A percentile compares a stretch with the other conserved stretches of the same genome.
Conservation (phyloP, 2,329 filamentous ascomycete species). For the Atkinsonella hypoxylon region DNA sequence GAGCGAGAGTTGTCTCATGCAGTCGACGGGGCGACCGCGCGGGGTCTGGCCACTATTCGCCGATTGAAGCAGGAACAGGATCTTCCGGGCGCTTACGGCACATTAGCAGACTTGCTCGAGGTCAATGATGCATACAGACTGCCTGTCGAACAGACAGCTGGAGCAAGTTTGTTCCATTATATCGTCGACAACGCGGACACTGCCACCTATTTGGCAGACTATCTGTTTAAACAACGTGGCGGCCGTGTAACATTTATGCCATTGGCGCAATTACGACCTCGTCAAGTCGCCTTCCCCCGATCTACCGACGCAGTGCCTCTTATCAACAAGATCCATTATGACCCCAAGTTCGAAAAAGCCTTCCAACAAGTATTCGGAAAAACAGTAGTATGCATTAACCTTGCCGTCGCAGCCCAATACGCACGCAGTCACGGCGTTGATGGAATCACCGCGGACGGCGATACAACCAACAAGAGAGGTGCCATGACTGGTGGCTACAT, state of each 20-base stretch:
- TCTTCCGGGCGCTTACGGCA: constrained; percentile 81
- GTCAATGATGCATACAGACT: constrained; percentile 76
- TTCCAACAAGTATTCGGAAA: constrained; percentile 94
- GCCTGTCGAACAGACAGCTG: constrained; percentile 86
- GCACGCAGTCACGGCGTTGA: constrained; percentile 84
- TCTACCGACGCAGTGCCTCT: constrained; percentile 81
- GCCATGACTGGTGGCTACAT: constrained; percentile 92
- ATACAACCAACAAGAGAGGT: constrained; percentile 89
- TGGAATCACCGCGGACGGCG: constrained; percentile 88
- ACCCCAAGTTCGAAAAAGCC: constrained; percentile 65
- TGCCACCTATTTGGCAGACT: constrained; percentile 68
- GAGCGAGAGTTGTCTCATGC: constrained; percentile 69
- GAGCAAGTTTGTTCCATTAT: constrained; percentile 88
- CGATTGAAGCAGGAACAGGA: constrained; percentile 69
- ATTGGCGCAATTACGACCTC: constrained; percentile 65
- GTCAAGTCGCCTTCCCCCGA: constrained; percentile 64
- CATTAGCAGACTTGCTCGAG: constrained; percentile 82
- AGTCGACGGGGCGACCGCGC: constrained; percentile 81
- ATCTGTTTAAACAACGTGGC: constrained; percentile 64
- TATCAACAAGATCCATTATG: constrained; percentile 72
- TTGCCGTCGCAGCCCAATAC: constrained; percentile 81
- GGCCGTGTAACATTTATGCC: constrained; percentile 94
- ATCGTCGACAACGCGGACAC: constrained; percentile 88
- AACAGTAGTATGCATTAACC: constrained; percentile 83
- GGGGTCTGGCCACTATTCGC: constrained; percentile 77